Conservation (phyloP, 2,329 filamentous ascomycete species). For the Dryadomyces sulphureus region DNA sequence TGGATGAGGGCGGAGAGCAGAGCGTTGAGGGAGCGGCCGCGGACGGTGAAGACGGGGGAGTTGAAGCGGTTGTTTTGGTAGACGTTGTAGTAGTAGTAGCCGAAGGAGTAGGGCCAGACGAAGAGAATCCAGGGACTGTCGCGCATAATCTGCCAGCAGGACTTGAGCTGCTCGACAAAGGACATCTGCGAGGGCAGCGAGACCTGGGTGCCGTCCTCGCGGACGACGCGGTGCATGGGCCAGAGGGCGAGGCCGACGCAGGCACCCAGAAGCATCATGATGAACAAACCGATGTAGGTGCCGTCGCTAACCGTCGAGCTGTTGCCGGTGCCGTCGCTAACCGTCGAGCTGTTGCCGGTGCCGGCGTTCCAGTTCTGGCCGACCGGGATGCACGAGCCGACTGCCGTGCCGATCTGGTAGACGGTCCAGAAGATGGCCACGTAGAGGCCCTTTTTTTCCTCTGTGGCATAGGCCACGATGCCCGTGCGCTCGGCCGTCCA, state of each 20-base stretch:
- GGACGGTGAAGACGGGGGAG: background rate
- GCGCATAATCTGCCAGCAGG: background rate
- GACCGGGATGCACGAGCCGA: conserved; percentile 14
- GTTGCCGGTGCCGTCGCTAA: conserved; percentile 12
- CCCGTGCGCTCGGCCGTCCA: conserved; percentile 11
- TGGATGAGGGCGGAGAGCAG: conserved; percentile 5
- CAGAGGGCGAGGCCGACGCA: conserved; percentile 10
- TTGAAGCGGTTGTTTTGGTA: conserved; percentile 1
- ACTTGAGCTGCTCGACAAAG: conserved; percentile 2
- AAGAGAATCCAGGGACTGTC: background rate
- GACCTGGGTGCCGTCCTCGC: conserved; percentile 3
- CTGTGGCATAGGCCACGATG: conserved; percentile 11
- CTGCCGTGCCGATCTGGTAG: conserved; percentile 14
- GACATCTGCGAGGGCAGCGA: background rate
- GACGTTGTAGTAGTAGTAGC: background rate
- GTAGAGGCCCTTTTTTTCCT: conserved; percentile 11
- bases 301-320: conserved; percentile 12
- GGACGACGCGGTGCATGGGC: conserved; percentile 5
- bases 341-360: conserved; percentile 6
- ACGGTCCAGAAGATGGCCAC: conserved; percentile 13
- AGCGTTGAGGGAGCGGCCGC: conserved; percentile 5
- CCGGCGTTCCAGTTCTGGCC: conserved; percentile 9
- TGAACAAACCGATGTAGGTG: conserved; percentile 15
- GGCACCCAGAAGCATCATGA: conserved; percentile 13
- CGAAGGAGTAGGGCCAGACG: background rate